These are phyloP conservation scores for Nakazawaea ambrosiae DNA, from an alignment of 805 yeast species.

Conservation along the genomic window DNA sequence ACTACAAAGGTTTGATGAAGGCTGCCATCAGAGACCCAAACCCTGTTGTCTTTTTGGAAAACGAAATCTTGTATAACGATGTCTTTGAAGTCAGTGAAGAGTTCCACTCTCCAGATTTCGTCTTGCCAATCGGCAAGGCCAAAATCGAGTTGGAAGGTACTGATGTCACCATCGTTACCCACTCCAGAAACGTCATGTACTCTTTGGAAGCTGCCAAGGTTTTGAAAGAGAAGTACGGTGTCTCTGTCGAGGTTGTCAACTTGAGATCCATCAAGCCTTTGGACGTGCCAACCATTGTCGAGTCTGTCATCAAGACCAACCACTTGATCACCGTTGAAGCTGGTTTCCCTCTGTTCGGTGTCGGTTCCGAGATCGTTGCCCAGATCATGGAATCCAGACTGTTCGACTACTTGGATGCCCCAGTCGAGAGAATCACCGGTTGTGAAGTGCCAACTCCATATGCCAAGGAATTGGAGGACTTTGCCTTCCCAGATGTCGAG, in stretches of 20 bases:
- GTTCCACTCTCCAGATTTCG: slow-evolving; percentile 80
- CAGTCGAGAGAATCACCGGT: slow-evolving; percentile 97
- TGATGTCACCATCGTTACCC: slow-evolving; percentile 84
- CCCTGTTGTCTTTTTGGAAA: slow-evolving; percentile 93
- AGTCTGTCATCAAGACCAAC: slow-evolving; percentile 92
- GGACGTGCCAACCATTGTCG: slow-evolving; percentile 80
- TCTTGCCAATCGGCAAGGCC: slow-evolving; percentile 91
- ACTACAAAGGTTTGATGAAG: slow-evolving; percentile 90
- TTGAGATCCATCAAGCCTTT: slow-evolving; percentile 95
- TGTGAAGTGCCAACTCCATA: slow-evolving; percentile 99
- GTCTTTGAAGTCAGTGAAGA: slow-evolving; percentile 85
- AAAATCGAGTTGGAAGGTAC: slow-evolving; percentile 91
- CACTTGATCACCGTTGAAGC: slow-evolving; percentile 95
- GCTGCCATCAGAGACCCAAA: slow-evolving; percentile 98
- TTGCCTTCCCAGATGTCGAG: slow-evolving; percentile 97
- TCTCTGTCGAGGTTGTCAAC: slow-evolving; percentile 89
- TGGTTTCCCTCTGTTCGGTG: slow-evolving; percentile 97
- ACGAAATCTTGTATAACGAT: slow-evolving; percentile 93
- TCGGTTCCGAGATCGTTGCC: slow-evolving; percentile 96
- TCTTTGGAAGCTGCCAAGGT: slow-evolving; percentile 86
- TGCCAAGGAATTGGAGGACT: slow-evolving; percentile 91
- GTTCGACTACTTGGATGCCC: slow-evolving; percentile 96
- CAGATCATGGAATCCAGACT: slow-evolving; percentile 98
- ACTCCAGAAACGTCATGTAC: slow-evolving; percentile 84
- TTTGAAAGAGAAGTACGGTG: slow-evolving; percentile 78